These are phyloP conservation scores for Xylaria nigripes DNA, from an alignment of 495 filamentous ascomycete genomes.

Conservation along the genomic window DNA sequence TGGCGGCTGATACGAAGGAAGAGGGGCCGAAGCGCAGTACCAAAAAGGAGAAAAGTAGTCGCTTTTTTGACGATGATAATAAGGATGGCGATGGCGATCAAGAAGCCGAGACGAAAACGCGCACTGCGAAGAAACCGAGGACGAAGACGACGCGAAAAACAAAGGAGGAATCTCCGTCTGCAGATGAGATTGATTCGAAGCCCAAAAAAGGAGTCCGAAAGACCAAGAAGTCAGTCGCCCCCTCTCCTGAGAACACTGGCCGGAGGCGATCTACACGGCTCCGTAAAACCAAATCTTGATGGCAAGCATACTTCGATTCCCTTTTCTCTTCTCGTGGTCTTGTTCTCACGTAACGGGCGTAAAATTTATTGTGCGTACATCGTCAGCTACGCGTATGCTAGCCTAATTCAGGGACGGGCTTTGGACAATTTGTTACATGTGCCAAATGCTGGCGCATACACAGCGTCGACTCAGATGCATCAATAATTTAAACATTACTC, in stretches of 20 bases:
- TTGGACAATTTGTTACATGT: not conserved
- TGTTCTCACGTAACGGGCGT: not conserved
- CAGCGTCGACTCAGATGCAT: not conserved
- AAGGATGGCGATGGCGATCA: not conserved
- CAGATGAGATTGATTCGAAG: conserved; percentile 1
- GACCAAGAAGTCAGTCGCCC: not conserved
- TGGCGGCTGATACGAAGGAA: conserved; percentile 28
- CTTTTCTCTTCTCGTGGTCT: not conserved
- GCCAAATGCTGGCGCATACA: not conserved
- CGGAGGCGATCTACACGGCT: conserved; percentile 34
- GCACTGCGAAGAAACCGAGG: conserved; percentile 22
- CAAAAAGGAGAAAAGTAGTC: conserved; percentile 9
- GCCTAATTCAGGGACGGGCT: not conserved
- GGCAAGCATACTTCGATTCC: not conserved
- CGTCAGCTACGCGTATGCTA: not conserved
- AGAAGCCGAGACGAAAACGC: conserved; percentile 9
- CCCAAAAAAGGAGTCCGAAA: not conserved
- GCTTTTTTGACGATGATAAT: conserved; percentile 9
- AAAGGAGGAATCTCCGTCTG: not conserved
- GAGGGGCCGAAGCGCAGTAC: conserved; percentile 18
- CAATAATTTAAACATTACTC: not conserved
- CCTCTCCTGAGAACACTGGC: conserved; percentile 8
- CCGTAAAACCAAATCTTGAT: conserved; percentile 25
- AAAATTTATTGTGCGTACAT: not conserved
- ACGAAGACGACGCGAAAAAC: conserved; percentile 12